Evolutionary conservation across 495 filamentous ascomycete genomes (phyloP), one percentile per base, ranked within the genome.

Genomic region (Jackrogersella multiformis): DNA sequence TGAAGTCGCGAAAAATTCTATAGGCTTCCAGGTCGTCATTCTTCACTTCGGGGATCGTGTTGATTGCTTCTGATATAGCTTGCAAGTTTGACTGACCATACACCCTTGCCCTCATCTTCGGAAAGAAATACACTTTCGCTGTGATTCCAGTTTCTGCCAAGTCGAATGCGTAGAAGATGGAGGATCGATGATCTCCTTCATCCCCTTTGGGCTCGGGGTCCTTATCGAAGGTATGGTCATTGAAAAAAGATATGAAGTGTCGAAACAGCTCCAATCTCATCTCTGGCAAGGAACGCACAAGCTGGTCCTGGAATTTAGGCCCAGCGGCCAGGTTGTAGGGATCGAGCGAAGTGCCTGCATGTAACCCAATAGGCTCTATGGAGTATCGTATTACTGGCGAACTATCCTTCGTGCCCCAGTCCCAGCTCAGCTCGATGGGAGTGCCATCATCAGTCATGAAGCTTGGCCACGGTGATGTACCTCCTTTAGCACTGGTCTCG

Each of bases 391-490:
- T 42, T 13, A 24, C 28, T 9, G 53, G 53, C 36, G 35, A 16
- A 5, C 28, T 56, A 2, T 20, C 36, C 9, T 24, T 24, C n/a
- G 53, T 56, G 2, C 21, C 20, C 53, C 53, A 56, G n/a, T 56
- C 53, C 53, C 53, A 56, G 36, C 53, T 56, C 8, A 56, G n/a
- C 36, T 56, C 53, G 26, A 56, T 56, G n/a, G 53, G 53, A 5
- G 15, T 56, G 36, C 28, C n/a, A 13, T 56, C 53, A 7, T 56
- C 53, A 16, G 53, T 56, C 53, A 56, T 56, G 35, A 56, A 57
- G 15, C 41, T 57, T 28, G 20, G 20, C 55, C 41, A 57, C 2
- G 8, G 26, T 20, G 23, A n/a, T 34, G 21, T 32, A 8, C 34
- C 34, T 12, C 34, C 34, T 5, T 41, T 41, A 16, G 36, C 36